Base-by-base conservation (phyloP, 192 early-diverging fungal species). In the Coemansia sp. region DNA sequence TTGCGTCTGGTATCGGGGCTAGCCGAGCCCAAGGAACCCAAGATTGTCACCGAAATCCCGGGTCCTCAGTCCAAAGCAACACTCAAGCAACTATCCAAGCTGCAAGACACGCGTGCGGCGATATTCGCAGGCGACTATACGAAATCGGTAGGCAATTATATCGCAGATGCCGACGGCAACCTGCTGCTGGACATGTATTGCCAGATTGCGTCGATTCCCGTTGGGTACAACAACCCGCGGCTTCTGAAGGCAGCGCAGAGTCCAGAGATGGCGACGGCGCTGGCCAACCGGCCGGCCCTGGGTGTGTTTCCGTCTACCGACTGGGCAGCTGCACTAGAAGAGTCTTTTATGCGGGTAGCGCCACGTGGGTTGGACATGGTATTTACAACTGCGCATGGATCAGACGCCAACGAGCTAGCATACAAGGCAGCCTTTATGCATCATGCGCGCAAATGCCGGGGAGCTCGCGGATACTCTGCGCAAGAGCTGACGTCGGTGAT, bases 371-470 rank as follows among this genome's bases (percentile, higher is more conserved):
- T 89, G 67, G 77, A 71, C 55, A 82, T 87, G 60, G 81, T 89
- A 20, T 89, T 89, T 39, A 89, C 87, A 1, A 78, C 83, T 3
- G 84, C 85, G 77, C 84, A 84, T 53, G 87, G 87, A 3, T 85
- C 85, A n/a, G 85, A 84, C 60, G 83, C 84, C 47, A 89, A 89
- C 50, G 87, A 89, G 60, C 78, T 84, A 36, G 87, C 87, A 1
- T 89, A 80, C 73, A 89, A 89, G 69, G 82, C 85, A 5, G 87
- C 87, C 16, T 84, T 89, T 49, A 84, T 89, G 78, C 80, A 84
- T 53, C 71, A 85, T 45, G 80, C 80, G 43, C 62, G 64, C 47
- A 64, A 73, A n/a, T 52, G 60, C 23, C 70, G 87, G 37, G 82
- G 84, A 7, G 49, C 40, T 4, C 47, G 66, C 0, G 63, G 38